A percentile compares a stretch with the other conserved stretches of the same genome.
Evolutionary conservation across 306 rosid species (phyloP).

Genomic region (Malus orientalis): DNA sequence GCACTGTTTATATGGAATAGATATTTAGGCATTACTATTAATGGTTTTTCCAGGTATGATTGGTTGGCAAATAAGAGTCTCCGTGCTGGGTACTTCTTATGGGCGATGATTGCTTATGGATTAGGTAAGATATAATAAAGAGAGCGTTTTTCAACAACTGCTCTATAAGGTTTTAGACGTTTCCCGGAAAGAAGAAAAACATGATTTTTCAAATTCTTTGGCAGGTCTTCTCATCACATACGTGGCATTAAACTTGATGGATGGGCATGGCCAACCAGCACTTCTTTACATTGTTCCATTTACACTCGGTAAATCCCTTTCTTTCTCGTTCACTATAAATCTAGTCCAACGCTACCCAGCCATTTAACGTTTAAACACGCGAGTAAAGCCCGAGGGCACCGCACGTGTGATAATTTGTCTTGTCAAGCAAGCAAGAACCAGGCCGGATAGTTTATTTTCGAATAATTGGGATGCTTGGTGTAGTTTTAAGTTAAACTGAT

Average conservation of each 20-base stretch:
- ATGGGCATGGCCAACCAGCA: slow-evolving; percentile 98
- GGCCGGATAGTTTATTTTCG: background rate
- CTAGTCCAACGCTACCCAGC: background rate
- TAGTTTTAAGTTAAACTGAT: background rate
- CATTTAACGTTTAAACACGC: background rate
- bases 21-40: background rate
- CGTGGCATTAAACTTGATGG: slow-evolving; percentile 94
- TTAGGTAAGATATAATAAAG: slow-evolving; percentile 43
- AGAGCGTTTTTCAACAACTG: slow-evolving; percentile 4
- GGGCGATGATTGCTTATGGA: slow-evolving; percentile 95
- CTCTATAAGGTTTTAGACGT: background rate
- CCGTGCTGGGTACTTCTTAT: slow-evolving; percentile 76
- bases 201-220: slow-evolving; percentile 5
- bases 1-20: background rate
- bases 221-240: slow-evolving; percentile 87
- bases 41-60: slow-evolving; percentile 57
- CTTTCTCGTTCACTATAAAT: background rate
- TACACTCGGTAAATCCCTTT: slow-evolving; percentile 54
- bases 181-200: background rate
- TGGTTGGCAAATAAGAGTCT: slow-evolving; percentile 77
- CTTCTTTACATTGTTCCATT: slow-evolving; percentile 91
- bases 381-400: background rate
- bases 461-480: background rate
- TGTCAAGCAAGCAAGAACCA: background rate
- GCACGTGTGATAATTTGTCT: background rate